These are phyloP conservation scores for Sporobolomyces roseus DNA, from an alignment of 768 basidiomycete species.

Conservation along the genomic window DNA sequence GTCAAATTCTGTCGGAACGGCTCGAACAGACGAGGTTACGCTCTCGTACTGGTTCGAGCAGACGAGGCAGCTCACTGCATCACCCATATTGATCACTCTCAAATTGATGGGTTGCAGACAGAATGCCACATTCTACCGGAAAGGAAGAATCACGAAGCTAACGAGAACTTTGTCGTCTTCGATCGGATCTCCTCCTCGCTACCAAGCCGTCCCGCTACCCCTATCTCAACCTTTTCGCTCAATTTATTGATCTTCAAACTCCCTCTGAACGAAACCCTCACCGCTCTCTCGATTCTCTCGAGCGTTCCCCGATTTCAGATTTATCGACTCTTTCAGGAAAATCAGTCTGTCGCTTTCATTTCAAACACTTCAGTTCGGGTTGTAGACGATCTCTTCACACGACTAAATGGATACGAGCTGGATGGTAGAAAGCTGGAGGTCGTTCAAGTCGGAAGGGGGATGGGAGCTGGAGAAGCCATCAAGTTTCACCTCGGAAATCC, in stretches of 20 bases:
- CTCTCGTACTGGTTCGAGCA: no score
- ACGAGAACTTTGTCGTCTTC: no score
- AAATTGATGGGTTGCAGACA: no score
- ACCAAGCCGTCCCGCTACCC: no score
- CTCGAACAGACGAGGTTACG: no score
- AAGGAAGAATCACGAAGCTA: no score
- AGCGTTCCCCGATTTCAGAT: neutral
- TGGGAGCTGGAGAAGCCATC: neutral
- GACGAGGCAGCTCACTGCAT: no score
- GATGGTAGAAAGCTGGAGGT: conserved; percentile 1
- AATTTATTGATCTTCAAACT: neutral
- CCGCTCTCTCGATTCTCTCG: neutral
- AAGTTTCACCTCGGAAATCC: neutral
- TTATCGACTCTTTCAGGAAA: neutral
- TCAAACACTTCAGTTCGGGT: neutral
- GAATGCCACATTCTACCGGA: no score
- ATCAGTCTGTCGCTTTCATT: neutral
- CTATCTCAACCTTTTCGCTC: neutral
- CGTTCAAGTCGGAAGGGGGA: neutral
- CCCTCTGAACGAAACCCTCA: neutral
- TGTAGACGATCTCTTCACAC: neutral
- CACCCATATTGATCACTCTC: no score
- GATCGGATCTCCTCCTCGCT: no score
- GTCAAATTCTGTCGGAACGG: no score
- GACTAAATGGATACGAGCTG: neutral